phyloP scores from a whole-genome alignment of 139 green algal species.

The Chlorella sp. region DNA sequence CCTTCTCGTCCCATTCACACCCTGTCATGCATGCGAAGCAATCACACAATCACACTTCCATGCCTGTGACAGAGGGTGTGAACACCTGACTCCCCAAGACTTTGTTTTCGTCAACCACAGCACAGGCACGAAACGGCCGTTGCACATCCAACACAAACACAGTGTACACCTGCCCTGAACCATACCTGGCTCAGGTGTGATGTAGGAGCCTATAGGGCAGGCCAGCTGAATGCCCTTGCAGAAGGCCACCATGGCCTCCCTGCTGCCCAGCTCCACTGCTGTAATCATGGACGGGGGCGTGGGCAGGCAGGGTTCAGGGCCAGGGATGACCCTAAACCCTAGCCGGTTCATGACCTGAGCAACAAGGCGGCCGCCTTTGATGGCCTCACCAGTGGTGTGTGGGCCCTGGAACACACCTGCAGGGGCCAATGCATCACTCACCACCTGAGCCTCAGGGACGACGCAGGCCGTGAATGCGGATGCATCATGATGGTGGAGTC shows the following conservation, averaged over 20 bases:
- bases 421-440: no score
- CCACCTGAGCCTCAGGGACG: no score
- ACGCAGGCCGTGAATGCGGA: no score
- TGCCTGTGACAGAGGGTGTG: background rate
- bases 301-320: conserved; percentile 17
- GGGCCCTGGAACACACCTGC: conserved; percentile 71
- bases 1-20: no score
- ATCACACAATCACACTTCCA: no score
- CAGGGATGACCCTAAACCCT: conserved; percentile 54
- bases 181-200: conserved; percentile 71
- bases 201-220: conserved; percentile 82
- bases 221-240: conserved; percentile 72
- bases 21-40: no score
- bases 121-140: background rate
- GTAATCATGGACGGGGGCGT: conserved; percentile 76
- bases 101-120: background rate
- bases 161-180: background rate
- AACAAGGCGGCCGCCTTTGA: conserved; percentile 87
- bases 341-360: conserved; percentile 53
- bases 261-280: conserved; percentile 65
- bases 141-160: background rate
- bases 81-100: background rate
- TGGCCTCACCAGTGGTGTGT: conserved; percentile 83
- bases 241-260: conserved; percentile 73
- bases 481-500: no score